Percentiles rank a stretch among this genome's conserved stretches.
These are phyloP conservation scores for Aspergillus sp. DNA, from an alignment of 2,329 filamentous ascomycete species.

Conservation along the genomic window DNA sequence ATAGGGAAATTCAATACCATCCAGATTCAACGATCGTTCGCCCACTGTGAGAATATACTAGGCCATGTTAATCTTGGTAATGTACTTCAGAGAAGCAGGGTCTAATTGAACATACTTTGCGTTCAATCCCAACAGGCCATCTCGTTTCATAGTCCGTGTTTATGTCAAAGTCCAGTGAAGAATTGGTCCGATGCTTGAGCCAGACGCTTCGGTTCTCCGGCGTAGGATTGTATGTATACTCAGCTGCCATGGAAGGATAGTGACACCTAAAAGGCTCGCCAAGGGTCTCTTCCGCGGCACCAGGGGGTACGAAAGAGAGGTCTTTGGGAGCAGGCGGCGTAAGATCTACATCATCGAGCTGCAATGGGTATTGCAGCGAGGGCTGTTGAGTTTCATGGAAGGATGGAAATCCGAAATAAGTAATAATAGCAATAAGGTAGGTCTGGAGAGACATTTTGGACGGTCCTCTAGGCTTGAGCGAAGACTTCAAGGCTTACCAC, in stretches of 20 bases:
- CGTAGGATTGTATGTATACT: not conserved
- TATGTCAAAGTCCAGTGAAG: not conserved
- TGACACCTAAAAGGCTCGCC: not conserved
- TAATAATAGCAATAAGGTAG: constrained; percentile 6
- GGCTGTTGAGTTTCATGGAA: not conserved
- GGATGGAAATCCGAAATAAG: not conserved
- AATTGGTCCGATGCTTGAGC: constrained; percentile 1
- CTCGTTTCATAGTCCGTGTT: constrained; percentile 1
- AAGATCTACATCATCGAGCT: too few species aligned
- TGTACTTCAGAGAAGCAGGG: too few species aligned
- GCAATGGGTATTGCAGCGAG: not conserved
- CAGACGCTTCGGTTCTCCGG: not conserved
- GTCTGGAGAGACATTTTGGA: constrained; percentile 9
- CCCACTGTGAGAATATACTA: constrained; percentile 7
- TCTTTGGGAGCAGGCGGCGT: not conserved
- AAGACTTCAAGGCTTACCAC: not conserved
- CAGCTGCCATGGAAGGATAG: constrained; percentile 2
- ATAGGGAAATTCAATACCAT: not conserved
- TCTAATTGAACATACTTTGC: not conserved
- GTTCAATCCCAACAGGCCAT: not conserved
- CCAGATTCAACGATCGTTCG: not conserved
- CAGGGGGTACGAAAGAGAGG: constrained; percentile 1
- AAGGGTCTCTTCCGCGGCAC: not conserved
- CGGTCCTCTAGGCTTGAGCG: not conserved
- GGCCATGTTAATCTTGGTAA: not conserved